Conservation (phyloP, 108 stramenopile genomes). For the Conticribra guillardii region DNA sequence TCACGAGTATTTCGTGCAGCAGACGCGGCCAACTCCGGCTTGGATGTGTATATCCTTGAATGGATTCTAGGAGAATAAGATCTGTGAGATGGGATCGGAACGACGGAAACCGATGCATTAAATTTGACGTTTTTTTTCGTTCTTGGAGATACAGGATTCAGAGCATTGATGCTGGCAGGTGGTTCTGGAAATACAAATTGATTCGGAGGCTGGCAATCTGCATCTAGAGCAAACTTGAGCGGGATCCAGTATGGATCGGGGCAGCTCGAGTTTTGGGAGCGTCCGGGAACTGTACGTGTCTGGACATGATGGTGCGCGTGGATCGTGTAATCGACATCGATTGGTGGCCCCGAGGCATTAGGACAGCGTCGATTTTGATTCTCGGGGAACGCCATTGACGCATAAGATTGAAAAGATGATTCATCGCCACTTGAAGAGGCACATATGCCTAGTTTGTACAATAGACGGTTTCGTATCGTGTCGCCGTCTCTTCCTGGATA, state of each 20-base stretch:
- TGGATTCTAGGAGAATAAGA: neutral
- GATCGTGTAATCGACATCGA: neutral
- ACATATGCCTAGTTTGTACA: neutral
- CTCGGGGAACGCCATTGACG: neutral
- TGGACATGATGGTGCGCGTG: neutral
- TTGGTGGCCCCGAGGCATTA: neutral
- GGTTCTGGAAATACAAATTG: neutral
- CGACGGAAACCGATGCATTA: neutral
- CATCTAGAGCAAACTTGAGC: neutral
- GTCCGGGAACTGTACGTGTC: neutral
- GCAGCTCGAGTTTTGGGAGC: neutral
- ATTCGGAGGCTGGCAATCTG: neutral
- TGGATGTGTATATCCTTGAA: neutral
- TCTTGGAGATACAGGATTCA: neutral
- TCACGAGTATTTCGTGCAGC: neutral
- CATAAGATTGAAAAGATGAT: neutral
- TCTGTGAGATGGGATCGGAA: neutral
- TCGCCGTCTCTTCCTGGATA: neutral
- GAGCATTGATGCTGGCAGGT: neutral
- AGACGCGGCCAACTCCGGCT: neutral
- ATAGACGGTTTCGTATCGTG: neutral
- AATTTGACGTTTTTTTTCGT: neutral
- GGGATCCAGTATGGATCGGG: neutral
- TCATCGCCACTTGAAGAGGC: too few species aligned
- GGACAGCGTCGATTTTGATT: too few species aligned